Base-by-base conservation (phyloP, 2,329 filamentous ascomycete species). In the Alternaria longipes region DNA sequence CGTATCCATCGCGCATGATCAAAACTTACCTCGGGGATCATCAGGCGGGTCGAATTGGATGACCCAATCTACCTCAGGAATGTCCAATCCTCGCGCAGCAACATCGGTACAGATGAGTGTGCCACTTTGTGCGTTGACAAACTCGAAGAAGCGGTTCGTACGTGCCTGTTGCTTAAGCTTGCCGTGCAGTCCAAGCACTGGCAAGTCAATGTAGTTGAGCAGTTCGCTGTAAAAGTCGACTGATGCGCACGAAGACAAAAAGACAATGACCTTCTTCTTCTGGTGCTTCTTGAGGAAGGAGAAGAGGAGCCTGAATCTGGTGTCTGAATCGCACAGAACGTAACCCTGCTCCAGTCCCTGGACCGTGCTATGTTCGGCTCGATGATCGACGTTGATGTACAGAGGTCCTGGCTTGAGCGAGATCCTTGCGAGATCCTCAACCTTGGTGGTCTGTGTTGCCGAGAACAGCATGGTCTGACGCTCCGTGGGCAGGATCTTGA, bases 131-230 rank as follows among this genome's bases (percentile, higher is more conserved):
- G 94, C 90, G 73, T 94, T 93, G 75, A 88, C 90, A 78, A 99
- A 99, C 78, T 98, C 94, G 79, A 98, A 99, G 79, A 99, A 99
- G 1, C 93, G 97, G 77, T 96, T 97, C 24, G 95, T 99, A n/a
- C 95, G 91, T 80, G 97, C 97, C 81, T 97, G 93, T 81, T 99
- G 95, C 82, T 99, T 99, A 81, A 97, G 93, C 82, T 99, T 97
- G 34, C 78, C 95, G 79, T 96, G 92, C 8, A 97, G 84, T 70
- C 92, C 91, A 44, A 97, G 85, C 3, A 96, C 92, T 5, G 91
- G 93, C 41, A 97, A 86, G 79, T 98, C 95, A 73, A 98, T 97
- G 82, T 97, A 98, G 83, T 98, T 98, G 69, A 99, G 88, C 28
- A 99, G 60, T 79, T 98, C 94, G 26, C 92, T 89, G 81, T 97